A percentile compares a stretch with the other conserved stretches of the same genome.
Evolutionary conservation across 1,139 yeast species (phyloP).

Genomic region (Scheffersomyces insectosa): DNA sequence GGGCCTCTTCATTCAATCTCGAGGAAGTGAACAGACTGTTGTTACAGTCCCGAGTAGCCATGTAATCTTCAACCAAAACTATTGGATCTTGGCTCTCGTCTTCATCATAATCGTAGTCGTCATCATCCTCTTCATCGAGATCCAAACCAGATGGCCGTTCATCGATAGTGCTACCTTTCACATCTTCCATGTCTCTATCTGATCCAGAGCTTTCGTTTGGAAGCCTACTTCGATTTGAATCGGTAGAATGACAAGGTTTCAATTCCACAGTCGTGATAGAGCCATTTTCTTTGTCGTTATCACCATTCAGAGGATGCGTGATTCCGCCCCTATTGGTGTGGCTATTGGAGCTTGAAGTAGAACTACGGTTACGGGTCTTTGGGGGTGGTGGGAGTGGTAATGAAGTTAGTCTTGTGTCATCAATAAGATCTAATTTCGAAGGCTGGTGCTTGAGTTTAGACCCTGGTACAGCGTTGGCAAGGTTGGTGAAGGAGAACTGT

Average conservation of each 20-base stretch:
- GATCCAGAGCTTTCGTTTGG: not conserved
- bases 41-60: slow-evolving; percentile 14
- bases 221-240: not conserved
- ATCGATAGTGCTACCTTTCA: slow-evolving; percentile 2
- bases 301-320: slow-evolving; percentile 2
- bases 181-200: slow-evolving; percentile 1
- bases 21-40: slow-evolving; percentile 1
- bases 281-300: not conserved
- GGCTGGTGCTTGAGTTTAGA: slow-evolving; percentile 23
- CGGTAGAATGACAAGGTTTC: not conserved
- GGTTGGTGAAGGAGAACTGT: slow-evolving; percentile 4
- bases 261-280: not conserved
- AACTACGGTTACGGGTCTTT: slow-evolving; percentile 12
- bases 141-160: slow-evolving; percentile 1
- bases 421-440: slow-evolving; percentile 63
- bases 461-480: slow-evolving; percentile 3
- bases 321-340: slow-evolving; percentile 1
- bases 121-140: slow-evolving; percentile 4
- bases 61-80: slow-evolving; percentile 53
- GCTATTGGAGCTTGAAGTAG: slow-evolving; percentile 2
- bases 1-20: slow-evolving; percentile 4
- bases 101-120: slow-evolving; percentile 19
- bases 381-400: slow-evolving; percentile 66
- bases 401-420: slow-evolving; percentile 62
- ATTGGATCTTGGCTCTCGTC: slow-evolving; percentile 48